Percentiles rank a stretch among this genome's conserved stretches.
phyloP scores from a whole-genome alignment of 495 filamentous ascomycete species.

The Neurospora discreta region DNA sequence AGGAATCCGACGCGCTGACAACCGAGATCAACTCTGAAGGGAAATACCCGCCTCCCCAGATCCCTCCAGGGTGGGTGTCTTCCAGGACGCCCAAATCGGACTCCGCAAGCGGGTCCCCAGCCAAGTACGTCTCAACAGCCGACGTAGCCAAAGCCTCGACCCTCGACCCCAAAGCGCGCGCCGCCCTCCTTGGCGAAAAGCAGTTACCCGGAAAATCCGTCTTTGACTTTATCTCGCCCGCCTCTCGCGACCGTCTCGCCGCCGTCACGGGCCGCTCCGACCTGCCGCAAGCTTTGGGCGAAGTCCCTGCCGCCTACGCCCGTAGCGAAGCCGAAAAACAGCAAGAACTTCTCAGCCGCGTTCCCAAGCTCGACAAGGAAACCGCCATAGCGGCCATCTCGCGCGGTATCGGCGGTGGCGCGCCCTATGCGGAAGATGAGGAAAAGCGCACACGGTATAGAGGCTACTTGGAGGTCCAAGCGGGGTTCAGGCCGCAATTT shows the following conservation, averaged over 20 bases:
- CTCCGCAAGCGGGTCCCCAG: constrained; percentile 10
- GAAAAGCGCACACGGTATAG: constrained; percentile 69
- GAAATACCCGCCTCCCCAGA: constrained; percentile 61
- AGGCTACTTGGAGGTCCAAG: constrained; percentile 65
- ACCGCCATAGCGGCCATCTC: constrained; percentile 65
- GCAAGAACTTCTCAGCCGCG: constrained; percentile 44
- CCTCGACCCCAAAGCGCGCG: constrained; percentile 69
- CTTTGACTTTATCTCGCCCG: constrained; percentile 83
- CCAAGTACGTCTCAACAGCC: constrained; percentile 54
- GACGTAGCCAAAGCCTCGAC: constrained; percentile 64
- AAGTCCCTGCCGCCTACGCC: constrained; percentile 56
- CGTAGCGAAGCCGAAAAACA: constrained; percentile 46
- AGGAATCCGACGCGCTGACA: constrained; percentile 38
- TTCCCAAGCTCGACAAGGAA: constrained; percentile 65
- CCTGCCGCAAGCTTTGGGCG: constrained; percentile 66
- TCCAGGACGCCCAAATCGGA: constrained; percentile 39
- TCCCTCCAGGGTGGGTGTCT: constrained; percentile 71
- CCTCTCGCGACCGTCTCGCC: constrained; percentile 66
- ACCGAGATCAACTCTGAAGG: constrained; percentile 42
- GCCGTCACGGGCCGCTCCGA: constrained; percentile 63
- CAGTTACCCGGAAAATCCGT: constrained; percentile 85
- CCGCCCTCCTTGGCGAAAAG: constrained; percentile 70
- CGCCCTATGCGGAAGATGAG: constrained; percentile 79
- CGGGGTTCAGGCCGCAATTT: constrained; percentile 48
- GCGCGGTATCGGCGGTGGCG: constrained; percentile 61